phyloP scores from a whole-genome alignment of 2,329 filamentous ascomycete species.

The Colletotrichum coccodes region DNA sequence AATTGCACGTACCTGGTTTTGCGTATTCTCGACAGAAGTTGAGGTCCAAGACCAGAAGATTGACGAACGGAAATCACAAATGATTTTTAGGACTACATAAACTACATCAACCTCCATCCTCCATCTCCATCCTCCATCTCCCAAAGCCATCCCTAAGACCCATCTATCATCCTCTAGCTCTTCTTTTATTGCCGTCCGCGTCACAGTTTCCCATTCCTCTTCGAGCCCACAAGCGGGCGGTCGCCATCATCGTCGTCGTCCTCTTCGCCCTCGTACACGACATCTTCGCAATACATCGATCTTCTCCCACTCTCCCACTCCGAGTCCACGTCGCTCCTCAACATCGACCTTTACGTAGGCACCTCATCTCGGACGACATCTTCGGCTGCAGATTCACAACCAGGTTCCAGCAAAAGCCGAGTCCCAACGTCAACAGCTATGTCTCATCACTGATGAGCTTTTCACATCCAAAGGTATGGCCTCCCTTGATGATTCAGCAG shows the following conservation, averaged over 20 bases:
- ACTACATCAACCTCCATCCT: not conserved
- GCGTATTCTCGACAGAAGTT: slow-evolving; percentile 1
- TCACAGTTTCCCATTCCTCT: not conserved
- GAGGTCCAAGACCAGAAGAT: not conserved
- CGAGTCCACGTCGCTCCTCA: slow-evolving; percentile 9
- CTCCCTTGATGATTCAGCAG: not conserved
- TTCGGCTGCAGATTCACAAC: not conserved
- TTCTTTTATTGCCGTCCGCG: not conserved
- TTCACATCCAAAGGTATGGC: slow-evolving; percentile 3
- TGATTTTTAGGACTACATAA: slow-evolving; percentile 2
- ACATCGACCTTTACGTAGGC: not conserved
- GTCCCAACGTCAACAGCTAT: slow-evolving; percentile 3
- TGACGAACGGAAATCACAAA: not conserved
- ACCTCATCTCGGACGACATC: slow-evolving; percentile 17
- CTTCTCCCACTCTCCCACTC: not conserved
- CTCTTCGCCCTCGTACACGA: not conserved
- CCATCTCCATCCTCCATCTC: not conserved
- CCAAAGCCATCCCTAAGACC: slow-evolving; percentile 28
- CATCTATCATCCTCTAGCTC: not conserved
- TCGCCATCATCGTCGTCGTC: not conserved
- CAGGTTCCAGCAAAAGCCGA: slow-evolving; percentile 5
- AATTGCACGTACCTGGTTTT: not conserved
- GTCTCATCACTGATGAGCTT: slow-evolving; percentile 23
- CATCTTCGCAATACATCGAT: not conserved
- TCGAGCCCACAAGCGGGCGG: not conserved